phyloP scores from a whole-genome alignment of 2,329 filamentous ascomycete genomes.

The Phialophora tarda region DNA sequence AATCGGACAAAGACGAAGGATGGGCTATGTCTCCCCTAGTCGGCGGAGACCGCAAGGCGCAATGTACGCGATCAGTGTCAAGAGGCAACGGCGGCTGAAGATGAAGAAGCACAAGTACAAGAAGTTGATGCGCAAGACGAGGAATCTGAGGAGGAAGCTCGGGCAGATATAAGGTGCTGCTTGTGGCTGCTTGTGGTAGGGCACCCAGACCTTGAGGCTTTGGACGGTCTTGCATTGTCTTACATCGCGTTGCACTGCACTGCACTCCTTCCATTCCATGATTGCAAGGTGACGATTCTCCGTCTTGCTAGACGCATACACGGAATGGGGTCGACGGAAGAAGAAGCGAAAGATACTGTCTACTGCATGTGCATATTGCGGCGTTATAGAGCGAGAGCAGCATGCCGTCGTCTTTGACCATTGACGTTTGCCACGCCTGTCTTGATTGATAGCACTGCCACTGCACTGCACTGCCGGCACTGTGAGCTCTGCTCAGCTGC shows the following conservation, averaged over 20 bases:
- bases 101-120: constrained; percentile 99
- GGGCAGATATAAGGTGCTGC: constrained; percentile 56
- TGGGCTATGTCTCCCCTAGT: constrained; percentile 23
- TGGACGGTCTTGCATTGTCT: not conserved
- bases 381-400: constrained; percentile 2
- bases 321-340: not conserved
- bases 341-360: not conserved
- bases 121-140: constrained; percentile 94
- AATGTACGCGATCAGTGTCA: constrained; percentile 84
- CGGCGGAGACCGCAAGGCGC: constrained; percentile 54
- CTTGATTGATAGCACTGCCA: not conserved
- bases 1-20: constrained; percentile 41
- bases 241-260: not conserved
- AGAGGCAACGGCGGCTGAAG: constrained; percentile 89
- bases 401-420: not conserved
- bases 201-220: not conserved
- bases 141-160: constrained; percentile 84
- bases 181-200: not conserved
- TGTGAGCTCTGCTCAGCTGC: not conserved
- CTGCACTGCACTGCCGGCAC: not conserved
- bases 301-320: not conserved
- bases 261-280: constrained; percentile 9
- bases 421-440: not conserved
- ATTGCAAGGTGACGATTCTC: constrained; percentile 4
- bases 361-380: not conserved